These are phyloP conservation scores for Vitis amurensis DNA, from an alignment of 164 flowering plant genomes.

Conservation along the genomic window DNA sequence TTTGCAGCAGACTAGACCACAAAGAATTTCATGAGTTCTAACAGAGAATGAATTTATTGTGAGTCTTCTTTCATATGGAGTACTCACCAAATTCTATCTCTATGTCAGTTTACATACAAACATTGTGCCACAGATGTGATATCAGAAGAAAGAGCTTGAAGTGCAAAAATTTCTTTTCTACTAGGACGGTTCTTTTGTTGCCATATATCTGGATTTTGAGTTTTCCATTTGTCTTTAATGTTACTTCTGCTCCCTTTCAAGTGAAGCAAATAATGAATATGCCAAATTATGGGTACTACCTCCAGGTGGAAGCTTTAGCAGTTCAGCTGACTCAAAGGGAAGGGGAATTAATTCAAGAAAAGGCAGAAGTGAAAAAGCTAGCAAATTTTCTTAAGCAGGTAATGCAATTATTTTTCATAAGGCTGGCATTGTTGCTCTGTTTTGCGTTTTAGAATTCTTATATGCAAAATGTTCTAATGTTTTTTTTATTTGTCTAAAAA, in stretches of 20 bases:
- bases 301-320: conserved; percentile 94
- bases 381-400: conserved; percentile 87
- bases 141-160: too few relatives aligned
- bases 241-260: not conserved
- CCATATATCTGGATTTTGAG: too few relatives aligned
- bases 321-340: conserved; percentile 91
- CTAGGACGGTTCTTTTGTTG: too few relatives aligned
- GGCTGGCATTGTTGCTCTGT: too few relatives aligned
- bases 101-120: not conserved
- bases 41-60: not conserved
- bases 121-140: too few relatives aligned
- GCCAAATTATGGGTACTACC: conserved; percentile 2
- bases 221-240: not conserved
- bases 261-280: not conserved
- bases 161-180: too few relatives aligned
- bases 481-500: too few relatives aligned
- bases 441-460: too few relatives aligned
- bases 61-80: not conserved
- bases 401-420: not conserved
- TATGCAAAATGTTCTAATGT: too few relatives aligned
- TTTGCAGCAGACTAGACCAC: too few relatives aligned
- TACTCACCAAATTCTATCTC: too few relatives aligned
- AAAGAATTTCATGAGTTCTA: not conserved
- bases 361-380: conserved; percentile 87
- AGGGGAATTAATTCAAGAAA: conserved; percentile 94